Base-by-base conservation (phyloP, 352 stramenopile genomes). In the Phytophthora idaei region DNA sequence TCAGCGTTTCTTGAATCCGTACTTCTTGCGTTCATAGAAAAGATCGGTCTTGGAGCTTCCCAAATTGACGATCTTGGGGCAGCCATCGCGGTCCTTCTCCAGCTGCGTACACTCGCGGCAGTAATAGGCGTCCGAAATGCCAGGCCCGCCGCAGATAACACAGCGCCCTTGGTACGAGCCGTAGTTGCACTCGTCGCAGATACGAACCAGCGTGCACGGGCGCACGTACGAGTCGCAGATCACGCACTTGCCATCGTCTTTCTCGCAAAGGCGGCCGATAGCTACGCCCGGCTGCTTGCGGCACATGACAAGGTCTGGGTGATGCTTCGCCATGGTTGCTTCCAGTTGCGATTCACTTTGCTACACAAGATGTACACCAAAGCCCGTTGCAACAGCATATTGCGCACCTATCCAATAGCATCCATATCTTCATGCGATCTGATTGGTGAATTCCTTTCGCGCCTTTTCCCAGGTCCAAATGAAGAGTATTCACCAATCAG, bases 171-270 rank as follows among this genome's bases (percentile, higher is more conserved):
- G 77, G 78, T 98, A 98, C 52, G 85, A 98, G 41, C 98, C 98
- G 85, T 99, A 99, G 84, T 99, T 99, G 83, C 98, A 99, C 83
- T 99, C 98, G 71, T 99, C 98, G 80, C 98, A 99, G 62, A 99
- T 98, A 51, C 97, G 95, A 41, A 99, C 98, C 57, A 99, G 88
- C 34, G 90, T 98, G 59, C 90, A 93, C 5, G 98, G 98, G 46
- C 98, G 92, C 45, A 99, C 98, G 80, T 99, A 99, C 57, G 95
- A 99, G 90, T 99, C 98, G 78, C 98, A 99, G 70, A 99, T 98
- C 28, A 99, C 97, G 69, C 98, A 99, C 81, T 99, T 99, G 57
- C 97, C 98, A 76, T 99, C 98, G 78, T 98, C 95, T 83, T 99
- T 99, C 80, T 99, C 97, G 67, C 98, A 99, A 8, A 99, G 83